These are phyloP conservation scores for Vaccinium corymbosum DNA, from an alignment of 148 eudicot species.

Conservation along the genomic window DNA sequence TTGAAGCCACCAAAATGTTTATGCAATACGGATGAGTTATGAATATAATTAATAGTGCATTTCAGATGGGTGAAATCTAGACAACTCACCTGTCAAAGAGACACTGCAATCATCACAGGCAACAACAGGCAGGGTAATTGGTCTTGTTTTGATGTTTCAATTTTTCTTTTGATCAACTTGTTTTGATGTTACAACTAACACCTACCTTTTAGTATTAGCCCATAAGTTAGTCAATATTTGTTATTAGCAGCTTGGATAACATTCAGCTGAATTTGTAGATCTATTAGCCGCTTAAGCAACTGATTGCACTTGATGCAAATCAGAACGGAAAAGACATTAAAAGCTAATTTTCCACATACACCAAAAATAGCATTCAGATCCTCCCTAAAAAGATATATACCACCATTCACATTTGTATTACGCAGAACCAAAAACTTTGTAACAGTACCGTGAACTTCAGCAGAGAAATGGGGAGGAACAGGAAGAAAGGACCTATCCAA, in stretches of 20 bases:
- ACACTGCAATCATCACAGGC: neutral
- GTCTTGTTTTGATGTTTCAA: neutral
- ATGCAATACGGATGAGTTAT: neutral
- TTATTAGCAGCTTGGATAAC: neutral
- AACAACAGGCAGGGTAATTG: neutral
- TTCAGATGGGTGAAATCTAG: neutral
- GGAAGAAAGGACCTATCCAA: neutral
- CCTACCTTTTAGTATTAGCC: neutral
- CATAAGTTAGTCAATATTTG: neutral
- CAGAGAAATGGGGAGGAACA: neutral
- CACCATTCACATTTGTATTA: neutral
- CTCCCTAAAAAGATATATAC: neutral
- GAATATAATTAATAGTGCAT: neutral
- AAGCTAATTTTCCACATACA: neutral
- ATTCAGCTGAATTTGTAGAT: slow-evolving; percentile 5
- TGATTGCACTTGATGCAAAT: neutral
- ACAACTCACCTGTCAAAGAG: neutral
- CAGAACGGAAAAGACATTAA: neutral
- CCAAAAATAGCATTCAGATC: neutral
- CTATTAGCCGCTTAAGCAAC: neutral
- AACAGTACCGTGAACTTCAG: neutral
- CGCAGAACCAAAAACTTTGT: neutral
- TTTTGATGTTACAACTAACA: neutral
- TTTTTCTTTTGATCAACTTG: too few species aligned
- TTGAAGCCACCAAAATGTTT: neutral